These are phyloP conservation scores for Apiotrichum brassicae DNA, from an alignment of 1,284 basidiomycete genomes.

Conservation along the genomic window DNA sequence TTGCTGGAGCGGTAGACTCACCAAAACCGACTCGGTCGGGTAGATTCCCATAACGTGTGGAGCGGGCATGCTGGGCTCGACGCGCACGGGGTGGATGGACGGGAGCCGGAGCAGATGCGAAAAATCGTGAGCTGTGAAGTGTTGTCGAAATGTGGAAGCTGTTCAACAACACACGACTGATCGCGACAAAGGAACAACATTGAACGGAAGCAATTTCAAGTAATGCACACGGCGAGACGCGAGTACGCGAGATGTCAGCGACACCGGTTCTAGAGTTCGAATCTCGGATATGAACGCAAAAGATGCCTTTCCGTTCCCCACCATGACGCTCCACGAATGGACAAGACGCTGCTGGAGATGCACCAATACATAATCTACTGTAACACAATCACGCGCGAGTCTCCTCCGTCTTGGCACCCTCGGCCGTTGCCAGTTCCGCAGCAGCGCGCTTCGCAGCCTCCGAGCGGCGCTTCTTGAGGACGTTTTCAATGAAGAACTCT, in stretches of 20 bases:
- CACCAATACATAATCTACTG: not conserved
- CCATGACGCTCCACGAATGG: no score
- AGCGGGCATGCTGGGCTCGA: slow-evolving; percentile 30
- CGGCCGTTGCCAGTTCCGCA: slow-evolving; percentile 24
- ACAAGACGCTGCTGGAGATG: not conserved
- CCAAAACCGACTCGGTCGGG: slow-evolving; percentile 37
- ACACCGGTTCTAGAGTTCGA: no score
- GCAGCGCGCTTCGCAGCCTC: slow-evolving; percentile 36
- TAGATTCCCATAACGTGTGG: slow-evolving; percentile 40
- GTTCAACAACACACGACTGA: not conserved
- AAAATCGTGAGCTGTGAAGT: not conserved
- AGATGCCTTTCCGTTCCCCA: no score
- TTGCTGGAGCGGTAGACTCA: no score
- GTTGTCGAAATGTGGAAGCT: no score
- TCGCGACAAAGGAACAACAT: not conserved
- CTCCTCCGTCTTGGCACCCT: not conserved
- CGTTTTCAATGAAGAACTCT: slow-evolving; percentile 87
- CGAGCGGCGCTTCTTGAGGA: slow-evolving; percentile 52
- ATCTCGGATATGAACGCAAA: no score
- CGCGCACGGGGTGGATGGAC: not conserved
- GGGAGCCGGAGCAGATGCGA: no score
- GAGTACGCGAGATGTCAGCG: no score
- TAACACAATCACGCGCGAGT: not conserved
- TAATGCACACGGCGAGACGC: no score
- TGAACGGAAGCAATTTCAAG: not conserved